These are phyloP conservation scores for Metschnikowia peoriensis DNA, from an alignment of 805 yeast genomes.

Conservation along the genomic window DNA sequence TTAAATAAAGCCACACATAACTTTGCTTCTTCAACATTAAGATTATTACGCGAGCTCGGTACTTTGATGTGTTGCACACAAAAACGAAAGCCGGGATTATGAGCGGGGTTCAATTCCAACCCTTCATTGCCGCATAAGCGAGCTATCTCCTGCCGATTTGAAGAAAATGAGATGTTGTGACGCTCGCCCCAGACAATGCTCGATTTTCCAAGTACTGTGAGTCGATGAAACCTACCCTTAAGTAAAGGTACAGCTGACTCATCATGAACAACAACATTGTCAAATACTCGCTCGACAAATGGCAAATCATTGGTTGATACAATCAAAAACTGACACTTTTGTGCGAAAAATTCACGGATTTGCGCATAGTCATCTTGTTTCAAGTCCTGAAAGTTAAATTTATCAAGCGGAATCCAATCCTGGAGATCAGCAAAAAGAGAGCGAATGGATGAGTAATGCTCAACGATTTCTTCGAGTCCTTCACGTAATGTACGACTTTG, in stretches of 20 bases:
- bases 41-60: neutral
- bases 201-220: neutral
- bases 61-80: constrained; percentile 14
- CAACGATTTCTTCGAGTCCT: constrained; percentile 1
- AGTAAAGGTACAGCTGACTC: constrained; percentile 1
- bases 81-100: constrained; percentile 10
- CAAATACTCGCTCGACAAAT: constrained; percentile 1
- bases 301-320: constrained; percentile 5
- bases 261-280: constrained; percentile 6
- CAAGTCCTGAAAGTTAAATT: neutral
- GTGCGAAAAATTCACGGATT: constrained; percentile 2
- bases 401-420: constrained; percentile 9
- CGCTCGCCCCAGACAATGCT: neutral
- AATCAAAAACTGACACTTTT: neutral
- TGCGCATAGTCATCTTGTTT: neutral
- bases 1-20: constrained; percentile 43
- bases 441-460: constrained; percentile 10
- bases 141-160: neutral
- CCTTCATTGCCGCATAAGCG: neutral
- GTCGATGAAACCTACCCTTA: neutral
- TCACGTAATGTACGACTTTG: neutral
- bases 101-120: neutral
- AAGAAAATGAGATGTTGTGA: neutral
- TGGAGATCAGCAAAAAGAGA: constrained; percentile 11
- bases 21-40: constrained; percentile 40